Percentiles rank a stretch among this genome's conserved stretches.
Evolutionary conservation across 2,329 filamentous ascomycete species (phyloP).

Genomic region (Cadophora sp.): DNA sequence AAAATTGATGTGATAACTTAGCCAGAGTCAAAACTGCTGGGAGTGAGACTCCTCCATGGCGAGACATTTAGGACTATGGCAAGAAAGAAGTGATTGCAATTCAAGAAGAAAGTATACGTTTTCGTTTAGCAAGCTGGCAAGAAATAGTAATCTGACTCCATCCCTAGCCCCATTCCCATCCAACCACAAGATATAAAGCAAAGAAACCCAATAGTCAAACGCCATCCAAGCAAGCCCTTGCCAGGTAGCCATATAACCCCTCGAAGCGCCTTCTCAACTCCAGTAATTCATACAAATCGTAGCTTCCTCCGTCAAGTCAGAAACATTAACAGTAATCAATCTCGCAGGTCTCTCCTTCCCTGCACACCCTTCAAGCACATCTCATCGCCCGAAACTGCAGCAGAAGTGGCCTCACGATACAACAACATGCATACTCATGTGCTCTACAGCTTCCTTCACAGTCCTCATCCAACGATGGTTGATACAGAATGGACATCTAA

Average conservation of each 20-base stretch:
- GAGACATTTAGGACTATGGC: background rate
- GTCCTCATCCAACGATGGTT: constrained; percentile 45
- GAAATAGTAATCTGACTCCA: background rate
- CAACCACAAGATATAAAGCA: background rate
- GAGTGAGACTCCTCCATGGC: background rate
- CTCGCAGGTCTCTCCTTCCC: background rate
- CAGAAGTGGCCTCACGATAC: constrained; percentile 28
- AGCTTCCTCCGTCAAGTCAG: background rate
- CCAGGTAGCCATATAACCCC: background rate
- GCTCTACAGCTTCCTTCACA: constrained; percentile 45
- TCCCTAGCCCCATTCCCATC: background rate
- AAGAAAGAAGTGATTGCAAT: background rate
- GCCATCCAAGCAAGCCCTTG: background rate
- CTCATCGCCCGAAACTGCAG: background rate
- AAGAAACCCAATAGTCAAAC: background rate
- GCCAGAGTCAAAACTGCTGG: no score
- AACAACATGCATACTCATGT: constrained; percentile 47
- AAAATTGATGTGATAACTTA: no score
- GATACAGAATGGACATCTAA: constrained; percentile 45
- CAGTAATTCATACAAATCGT: constrained; percentile 10
- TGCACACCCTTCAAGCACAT: background rate
- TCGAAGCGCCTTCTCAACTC: constrained; percentile 10
- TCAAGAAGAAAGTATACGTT: constrained; percentile 4
- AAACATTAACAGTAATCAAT: background rate
- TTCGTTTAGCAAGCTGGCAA: background rate